Percentiles rank a stretch among this genome's conserved stretches.
Conservation (phyloP, 2,329 filamentous ascomycete genomes). For the Mycosphaerella sp. region DNA sequence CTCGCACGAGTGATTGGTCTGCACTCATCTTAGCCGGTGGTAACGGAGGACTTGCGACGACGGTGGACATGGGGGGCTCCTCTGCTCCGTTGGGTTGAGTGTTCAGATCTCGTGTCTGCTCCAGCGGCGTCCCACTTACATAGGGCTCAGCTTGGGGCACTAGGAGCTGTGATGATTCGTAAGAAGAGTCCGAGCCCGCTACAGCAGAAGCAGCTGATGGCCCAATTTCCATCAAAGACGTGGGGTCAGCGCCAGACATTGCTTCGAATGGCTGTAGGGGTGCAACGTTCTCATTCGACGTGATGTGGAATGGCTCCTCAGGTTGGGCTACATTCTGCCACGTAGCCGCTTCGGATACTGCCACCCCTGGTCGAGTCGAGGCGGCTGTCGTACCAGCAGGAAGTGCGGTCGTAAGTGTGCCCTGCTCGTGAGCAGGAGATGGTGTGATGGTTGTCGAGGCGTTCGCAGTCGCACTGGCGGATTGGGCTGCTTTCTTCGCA, state of each 20-base stretch:
- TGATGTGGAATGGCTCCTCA: background rate
- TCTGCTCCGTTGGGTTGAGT: background rate
- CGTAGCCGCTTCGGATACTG: background rate
- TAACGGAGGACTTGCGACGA: background rate
- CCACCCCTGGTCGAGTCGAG: background rate
- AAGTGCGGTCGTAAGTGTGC: background rate
- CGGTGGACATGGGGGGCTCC: background rate
- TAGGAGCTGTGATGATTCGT: background rate
- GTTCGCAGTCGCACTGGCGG: background rate
- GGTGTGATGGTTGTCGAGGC: too few relatives aligned
- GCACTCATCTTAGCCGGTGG: background rate
- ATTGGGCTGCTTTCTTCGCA: slow-evolving; percentile 27
- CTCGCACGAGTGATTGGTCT: background rate
- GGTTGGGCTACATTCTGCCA: background rate
- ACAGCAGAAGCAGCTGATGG: background rate
- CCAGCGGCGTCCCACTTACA: background rate
- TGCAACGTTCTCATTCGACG: slow-evolving; percentile 1
- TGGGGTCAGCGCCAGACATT: background rate
- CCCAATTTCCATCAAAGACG: background rate
- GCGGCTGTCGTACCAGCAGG: background rate
- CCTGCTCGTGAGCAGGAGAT: background rate
- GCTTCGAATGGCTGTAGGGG: background rate
- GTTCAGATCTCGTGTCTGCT: background rate
- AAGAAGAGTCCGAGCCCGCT: background rate
- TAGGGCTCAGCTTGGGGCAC: background rate